Conservation (phyloP, 345 rosid species). For the Lumnitzera littorea region DNA sequence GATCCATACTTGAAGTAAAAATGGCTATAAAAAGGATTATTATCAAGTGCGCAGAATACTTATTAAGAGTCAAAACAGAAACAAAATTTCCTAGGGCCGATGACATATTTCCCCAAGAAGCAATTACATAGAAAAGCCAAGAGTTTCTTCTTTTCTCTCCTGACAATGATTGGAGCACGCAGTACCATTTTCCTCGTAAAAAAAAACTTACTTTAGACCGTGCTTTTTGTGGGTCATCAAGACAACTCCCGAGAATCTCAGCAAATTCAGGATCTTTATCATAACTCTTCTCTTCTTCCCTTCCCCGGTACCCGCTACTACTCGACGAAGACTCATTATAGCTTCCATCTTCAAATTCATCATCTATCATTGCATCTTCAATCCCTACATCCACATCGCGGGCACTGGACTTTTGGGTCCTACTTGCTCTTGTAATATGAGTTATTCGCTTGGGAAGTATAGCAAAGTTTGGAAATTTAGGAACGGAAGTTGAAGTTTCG, state of each 20-base stretch:
- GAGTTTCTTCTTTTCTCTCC: too few relatives aligned
- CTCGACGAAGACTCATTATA: slow-evolving; percentile 17
- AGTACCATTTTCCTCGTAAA: too few relatives aligned
- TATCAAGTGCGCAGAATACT: too few relatives aligned
- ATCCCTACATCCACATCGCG: slow-evolving; percentile 17
- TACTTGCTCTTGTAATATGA: slow-evolving; percentile 11
- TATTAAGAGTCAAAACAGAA: too few relatives aligned
- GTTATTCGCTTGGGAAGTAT: background rate
- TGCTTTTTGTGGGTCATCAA: slow-evolving; percentile 76
- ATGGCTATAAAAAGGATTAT: too few relatives aligned
- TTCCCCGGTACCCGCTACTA: slow-evolving; percentile 25
- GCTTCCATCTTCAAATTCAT: slow-evolving; percentile 11
- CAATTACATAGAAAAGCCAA: too few relatives aligned
- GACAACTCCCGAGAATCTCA: slow-evolving; percentile 64
- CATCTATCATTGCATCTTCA: slow-evolving; percentile 3
- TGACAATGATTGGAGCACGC: too few relatives aligned
- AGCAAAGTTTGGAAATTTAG: slow-evolving; percentile 20
- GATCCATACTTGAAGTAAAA: too few relatives aligned
- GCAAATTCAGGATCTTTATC: slow-evolving; percentile 90
- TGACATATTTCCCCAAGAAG: too few relatives aligned
- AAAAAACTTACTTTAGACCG: slow-evolving; percentile 39
- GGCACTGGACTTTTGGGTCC: slow-evolving; percentile 4
- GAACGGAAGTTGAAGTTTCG: slow-evolving; percentile 7
- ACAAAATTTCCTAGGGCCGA: too few relatives aligned
- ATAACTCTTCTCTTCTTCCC: slow-evolving; percentile 41